These are phyloP conservation scores for Yarrowia deformans DNA, from an alignment of 805 yeast species.

Conservation along the genomic window DNA sequence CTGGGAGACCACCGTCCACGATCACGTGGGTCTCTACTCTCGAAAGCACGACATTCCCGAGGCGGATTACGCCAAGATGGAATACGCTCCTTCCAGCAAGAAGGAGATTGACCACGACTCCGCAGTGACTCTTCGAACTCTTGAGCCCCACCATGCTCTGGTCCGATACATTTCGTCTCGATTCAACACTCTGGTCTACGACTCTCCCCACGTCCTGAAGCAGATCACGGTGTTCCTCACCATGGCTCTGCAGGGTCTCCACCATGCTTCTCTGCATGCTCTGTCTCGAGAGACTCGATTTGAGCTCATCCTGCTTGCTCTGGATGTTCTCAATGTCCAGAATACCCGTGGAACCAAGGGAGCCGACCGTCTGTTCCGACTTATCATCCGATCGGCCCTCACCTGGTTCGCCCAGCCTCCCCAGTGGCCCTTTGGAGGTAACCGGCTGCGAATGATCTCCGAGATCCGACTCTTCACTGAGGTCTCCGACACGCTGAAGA, in stretches of 20 bases:
- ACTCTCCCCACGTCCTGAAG: slow-evolving; percentile 72
- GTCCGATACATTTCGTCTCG: slow-evolving; percentile 74
- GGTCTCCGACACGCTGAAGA: slow-evolving; percentile 53
- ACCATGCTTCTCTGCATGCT: slow-evolving; percentile 79
- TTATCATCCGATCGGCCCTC: slow-evolving; percentile 70
- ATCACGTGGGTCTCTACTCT: slow-evolving; percentile 70
- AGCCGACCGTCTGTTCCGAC: slow-evolving; percentile 55
- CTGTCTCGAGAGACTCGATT: slow-evolving; percentile 76
- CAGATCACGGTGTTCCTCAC: slow-evolving; percentile 48
- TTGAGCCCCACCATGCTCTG: slow-evolving; percentile 74
- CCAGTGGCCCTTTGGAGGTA: slow-evolving; percentile 85
- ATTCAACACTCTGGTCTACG: slow-evolving; percentile 78
- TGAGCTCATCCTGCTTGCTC: slow-evolving; percentile 72
- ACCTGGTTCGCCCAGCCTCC: slow-evolving; percentile 76
- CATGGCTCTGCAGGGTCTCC: slow-evolving; percentile 59
- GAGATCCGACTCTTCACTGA: slow-evolving; percentile 68
- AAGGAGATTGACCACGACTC: slow-evolving; percentile 62
- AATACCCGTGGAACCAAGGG: slow-evolving; percentile 57
- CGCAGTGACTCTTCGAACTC: slow-evolving; percentile 55
- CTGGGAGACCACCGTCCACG: slow-evolving; percentile 72
- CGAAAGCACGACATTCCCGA: slow-evolving; percentile 59
- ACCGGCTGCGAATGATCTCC: slow-evolving; percentile 70
- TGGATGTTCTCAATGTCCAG: slow-evolving; percentile 69
- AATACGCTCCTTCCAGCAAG: slow-evolving; percentile 84
- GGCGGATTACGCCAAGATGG: slow-evolving; percentile 79